Conservation (phyloP, 2,329 filamentous ascomycete genomes). For the Aureobasidium lini region DNA sequence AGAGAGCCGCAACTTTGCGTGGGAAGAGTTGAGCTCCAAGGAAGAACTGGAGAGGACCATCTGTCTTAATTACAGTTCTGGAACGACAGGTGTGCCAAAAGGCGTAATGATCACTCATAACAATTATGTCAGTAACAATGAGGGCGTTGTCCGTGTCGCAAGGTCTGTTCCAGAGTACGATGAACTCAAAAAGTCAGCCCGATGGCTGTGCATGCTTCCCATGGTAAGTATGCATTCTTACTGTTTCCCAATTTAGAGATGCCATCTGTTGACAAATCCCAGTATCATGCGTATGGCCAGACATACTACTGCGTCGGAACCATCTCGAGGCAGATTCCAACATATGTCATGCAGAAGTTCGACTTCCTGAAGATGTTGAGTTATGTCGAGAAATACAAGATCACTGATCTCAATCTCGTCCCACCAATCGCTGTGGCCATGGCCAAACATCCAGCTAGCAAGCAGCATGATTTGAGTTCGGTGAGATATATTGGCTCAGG, state of each 20-base stretch:
- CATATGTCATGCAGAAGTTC: conserved; percentile 74
- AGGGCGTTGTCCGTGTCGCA: conserved; percentile 48
- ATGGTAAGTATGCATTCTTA: conserved; percentile 34
- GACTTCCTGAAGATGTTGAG: conserved; percentile 66
- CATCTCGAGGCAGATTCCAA: conserved; percentile 50
- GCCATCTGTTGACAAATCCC: neutral
- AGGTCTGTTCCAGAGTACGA: conserved; percentile 44
- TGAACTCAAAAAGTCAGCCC: conserved; percentile 34
- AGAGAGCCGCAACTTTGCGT: conserved; percentile 53
- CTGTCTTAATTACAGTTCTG: conserved; percentile 71
- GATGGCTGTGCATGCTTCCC: conserved; percentile 61
- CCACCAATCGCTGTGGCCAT: conserved; percentile 69
- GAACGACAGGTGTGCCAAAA: conserved; percentile 61
- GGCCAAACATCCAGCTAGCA: conserved; percentile 60
- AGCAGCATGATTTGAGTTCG: conserved; percentile 61
- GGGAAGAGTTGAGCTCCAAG: conserved; percentile 49
- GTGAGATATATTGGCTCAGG: conserved; percentile 55
- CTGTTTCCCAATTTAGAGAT: neutral
- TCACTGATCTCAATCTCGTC: conserved; percentile 60
- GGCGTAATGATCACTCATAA: conserved; percentile 75
- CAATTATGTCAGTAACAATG: conserved; percentile 66
- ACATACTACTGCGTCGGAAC: conserved; percentile 58
- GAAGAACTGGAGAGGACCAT: conserved; percentile 48
- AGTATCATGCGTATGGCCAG: conserved; percentile 52
- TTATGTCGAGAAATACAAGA: conserved; percentile 58